Percentiles rank a stretch among this genome's conserved stretches.
Evolutionary conservation across 169 alveolate genomes (phyloP).

Genomic region (Plasmodium cynomolgi): DNA sequence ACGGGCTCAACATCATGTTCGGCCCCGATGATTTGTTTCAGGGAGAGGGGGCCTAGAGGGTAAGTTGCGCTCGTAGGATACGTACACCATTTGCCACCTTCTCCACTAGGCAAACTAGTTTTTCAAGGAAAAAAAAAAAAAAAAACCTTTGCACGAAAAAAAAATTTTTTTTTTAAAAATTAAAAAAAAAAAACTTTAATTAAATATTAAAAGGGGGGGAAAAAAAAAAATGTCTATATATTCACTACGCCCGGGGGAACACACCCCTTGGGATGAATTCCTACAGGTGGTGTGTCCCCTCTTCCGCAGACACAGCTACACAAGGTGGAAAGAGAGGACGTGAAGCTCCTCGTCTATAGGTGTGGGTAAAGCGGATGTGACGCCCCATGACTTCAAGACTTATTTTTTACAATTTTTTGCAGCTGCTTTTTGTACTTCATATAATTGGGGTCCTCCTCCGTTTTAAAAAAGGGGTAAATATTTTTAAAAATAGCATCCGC

Average conservation of each 20-base stretch:
- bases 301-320: neutral
- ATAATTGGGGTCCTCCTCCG: slow-evolving; percentile 53
- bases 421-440: slow-evolving; percentile 23
- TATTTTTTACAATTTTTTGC: neutral
- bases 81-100: neutral
- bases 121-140: neutral
- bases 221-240: neutral
- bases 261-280: neutral
- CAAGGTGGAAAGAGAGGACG: neutral
- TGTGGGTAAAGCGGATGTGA: neutral
- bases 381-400: neutral
- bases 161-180: too few relatives aligned
- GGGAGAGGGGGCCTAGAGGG: neutral
- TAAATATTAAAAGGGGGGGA: neutral
- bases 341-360: neutral
- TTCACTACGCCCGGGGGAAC: neutral
- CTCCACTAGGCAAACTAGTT: neutral
- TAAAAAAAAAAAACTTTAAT: neutral
- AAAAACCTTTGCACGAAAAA: neutral
- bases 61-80: neutral
- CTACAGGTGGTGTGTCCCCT: neutral
- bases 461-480: slow-evolving; percentile 70
- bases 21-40: slow-evolving; percentile 73
- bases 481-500: slow-evolving; percentile 57
- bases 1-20: slow-evolving; percentile 82